Base-by-base conservation (phyloP, 148 eudicot genomes). In the Chenopodium formosanum region DNA sequence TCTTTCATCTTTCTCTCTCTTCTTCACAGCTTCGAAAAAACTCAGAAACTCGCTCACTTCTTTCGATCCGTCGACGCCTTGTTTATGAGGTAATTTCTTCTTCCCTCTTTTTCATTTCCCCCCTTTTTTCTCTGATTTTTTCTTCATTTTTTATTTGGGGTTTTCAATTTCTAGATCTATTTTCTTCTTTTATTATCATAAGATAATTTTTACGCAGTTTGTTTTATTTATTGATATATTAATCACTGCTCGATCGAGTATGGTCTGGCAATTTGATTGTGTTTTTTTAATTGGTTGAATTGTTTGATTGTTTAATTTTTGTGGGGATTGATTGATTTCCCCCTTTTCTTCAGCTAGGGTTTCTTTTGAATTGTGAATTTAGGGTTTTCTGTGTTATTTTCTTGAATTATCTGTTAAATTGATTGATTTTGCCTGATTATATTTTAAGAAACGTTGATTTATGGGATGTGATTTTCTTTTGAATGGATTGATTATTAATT, bases 1-100 rank as follows among this genome's bases (percentile, higher is more conserved):
- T 50, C 31, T 7, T 82, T 16, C 22, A 14, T 8, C 13, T 11
- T 12, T 56, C 62, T 14, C 29, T 37, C 60, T 71, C 53, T 70
- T 58, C 79, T 20, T 50, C 47, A 37, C 66, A 58, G 58, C 9
- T 72, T 50, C 67, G 34, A 46, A 50, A 60, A 65, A 56, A 25
- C 60, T 25, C 63, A 77, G 48, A 62, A 63, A 73, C 44, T 40
- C 62, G 79, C 78, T 52, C 77, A 19, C 82, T 67, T 75, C 79
- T 52, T 71, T 79, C 88, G 85, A 85, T 82, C 82, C 50, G 72
- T 81, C 73, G 84, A 84, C 60, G 66, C 81, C 86, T 86, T 86
- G 88, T 86, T 86, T 86, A 86, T 86, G 88, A 86, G 88, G 88
- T 86, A 53, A 20, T 58, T 25, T 23, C 12, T 7, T 0, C n/a